Evolutionary conservation across 2,329 filamentous ascomycete genomes (phyloP).

Genomic region (Fragosphaeria purpurea): DNA sequence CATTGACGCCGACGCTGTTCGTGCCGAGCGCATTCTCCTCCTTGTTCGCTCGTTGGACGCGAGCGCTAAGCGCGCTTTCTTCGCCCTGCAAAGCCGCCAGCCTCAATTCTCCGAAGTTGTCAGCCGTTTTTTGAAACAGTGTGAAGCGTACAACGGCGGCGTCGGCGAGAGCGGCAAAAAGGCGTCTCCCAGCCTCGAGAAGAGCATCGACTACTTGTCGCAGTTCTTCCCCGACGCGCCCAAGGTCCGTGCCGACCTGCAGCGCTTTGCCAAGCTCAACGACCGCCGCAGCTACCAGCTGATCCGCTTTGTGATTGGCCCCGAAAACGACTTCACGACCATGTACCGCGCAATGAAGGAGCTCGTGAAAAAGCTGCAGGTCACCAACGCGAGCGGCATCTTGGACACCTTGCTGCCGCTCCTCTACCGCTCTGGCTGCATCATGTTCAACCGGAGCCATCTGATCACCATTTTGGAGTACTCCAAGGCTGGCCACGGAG

Average conservation of each 20-base stretch:
- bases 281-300: conserved; percentile 86
- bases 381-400: conserved; percentile 51
- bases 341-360: conserved; percentile 87
- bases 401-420: conserved; percentile 74
- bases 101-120: conserved; percentile 63
- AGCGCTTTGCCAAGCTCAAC: conserved; percentile 84
- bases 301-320: conserved; percentile 72
- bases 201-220: conserved; percentile 62
- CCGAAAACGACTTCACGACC: conserved; percentile 84
- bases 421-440: conserved; percentile 70
- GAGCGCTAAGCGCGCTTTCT: conserved; percentile 77
- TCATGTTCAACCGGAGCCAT: conserved; percentile 92
- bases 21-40: conserved; percentile 74
- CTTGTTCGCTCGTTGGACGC: conserved; percentile 69
- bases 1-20: conserved; percentile 62
- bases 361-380: conserved; percentile 69
- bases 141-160: conserved; percentile 83
- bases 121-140: conserved; percentile 68
- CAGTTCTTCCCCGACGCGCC: conserved; percentile 66
- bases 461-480: conserved; percentile 82
- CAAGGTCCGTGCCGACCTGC: conserved; percentile 65
- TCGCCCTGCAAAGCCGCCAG: conserved; percentile 73
- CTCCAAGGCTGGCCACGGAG: conserved; percentile 72
- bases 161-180: conserved; percentile 63
- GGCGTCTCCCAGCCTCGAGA: conserved; percentile 60